Conservation (phyloP, 331 rosid species). For the Quercus lobata region DNA sequence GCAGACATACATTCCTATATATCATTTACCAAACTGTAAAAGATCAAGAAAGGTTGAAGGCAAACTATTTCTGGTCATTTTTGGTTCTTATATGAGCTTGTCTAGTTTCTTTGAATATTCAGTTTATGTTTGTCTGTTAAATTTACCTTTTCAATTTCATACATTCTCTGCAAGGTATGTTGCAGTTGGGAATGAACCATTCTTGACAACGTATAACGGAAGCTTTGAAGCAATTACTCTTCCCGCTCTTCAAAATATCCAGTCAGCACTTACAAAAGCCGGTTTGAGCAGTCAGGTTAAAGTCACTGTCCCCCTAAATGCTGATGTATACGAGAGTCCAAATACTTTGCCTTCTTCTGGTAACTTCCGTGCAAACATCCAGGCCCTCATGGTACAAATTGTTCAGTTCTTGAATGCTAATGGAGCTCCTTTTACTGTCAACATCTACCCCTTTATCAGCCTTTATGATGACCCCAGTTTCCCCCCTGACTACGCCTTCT, state of each 20-base stretch:
- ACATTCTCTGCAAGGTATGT: constrained; percentile 54
- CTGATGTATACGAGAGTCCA: constrained; percentile 64
- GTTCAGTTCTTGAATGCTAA: constrained; percentile 72
- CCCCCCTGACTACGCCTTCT: constrained; percentile 78
- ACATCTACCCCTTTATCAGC: constrained; percentile 93
- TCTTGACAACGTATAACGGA: constrained; percentile 69
- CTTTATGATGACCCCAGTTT: constrained; percentile 58
- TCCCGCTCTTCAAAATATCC: constrained; percentile 78
- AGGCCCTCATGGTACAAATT: constrained; percentile 56
- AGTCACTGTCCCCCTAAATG: constrained; percentile 76
- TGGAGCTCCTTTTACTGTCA: constrained; percentile 76
- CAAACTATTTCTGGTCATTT: background rate
- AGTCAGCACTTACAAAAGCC: constrained; percentile 71
- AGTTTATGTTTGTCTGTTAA: constrained; percentile 11
- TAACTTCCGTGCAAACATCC: constrained; percentile 60
- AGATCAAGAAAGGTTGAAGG: background rate
- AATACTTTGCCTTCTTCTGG: constrained; percentile 62
- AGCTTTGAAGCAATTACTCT: constrained; percentile 60
- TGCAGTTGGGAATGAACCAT: constrained; percentile 97
- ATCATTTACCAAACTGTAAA: background rate
- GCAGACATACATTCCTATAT: background rate
- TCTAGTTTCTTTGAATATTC: background rate
- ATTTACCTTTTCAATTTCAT: constrained; percentile 3
- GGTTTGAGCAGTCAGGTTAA: constrained; percentile 59
- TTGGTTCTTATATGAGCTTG: background rate